Evolutionary conservation across 371 early-diverging fungal genomes (phyloP), one percentile per base, ranked within the genome.

Genomic region (Mortierella polycephala): DNA sequence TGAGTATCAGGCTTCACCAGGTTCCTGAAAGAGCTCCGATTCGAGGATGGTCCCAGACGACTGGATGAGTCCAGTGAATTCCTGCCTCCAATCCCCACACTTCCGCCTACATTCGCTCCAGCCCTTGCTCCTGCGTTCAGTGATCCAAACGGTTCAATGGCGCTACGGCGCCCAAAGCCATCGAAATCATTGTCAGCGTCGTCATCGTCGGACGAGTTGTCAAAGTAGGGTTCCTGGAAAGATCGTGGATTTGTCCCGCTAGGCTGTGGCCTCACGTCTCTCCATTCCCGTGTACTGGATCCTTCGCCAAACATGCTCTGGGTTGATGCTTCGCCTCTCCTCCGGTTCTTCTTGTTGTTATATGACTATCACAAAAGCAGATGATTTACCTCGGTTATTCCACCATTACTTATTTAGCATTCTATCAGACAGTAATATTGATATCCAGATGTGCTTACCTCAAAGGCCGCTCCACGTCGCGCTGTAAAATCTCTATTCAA

Each of bases 281-380:
- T 59, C 80, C 80, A 79, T 42, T 64, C 80, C 40, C 52, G 69
- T 3, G 80, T 63, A 51, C 80, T 79, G 10, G 80, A 79, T 18
- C 80, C 69, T 60, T 79, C 76, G 23, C 75, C 74, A 13, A 79
- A 66, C 50, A 73, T 60, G 23, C 63, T 62, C 0, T 64, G 79
- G 20, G 67, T 53, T 37, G 67, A 12, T 10, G 60, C 18, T 21
- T 76, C 77, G 37, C 71, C 68, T 61, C 77, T 62, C 51, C 68
- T 71, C 20, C 80, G 52, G 23, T 73, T 79, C 61, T 79, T 77
- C 51, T 68, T 79, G 37, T 60, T 69, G 39, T 65, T 77, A 57
- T 77, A 77, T 5, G 64, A 50, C 64, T 71, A 21, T 1, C 20
- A 9, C 18, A 13, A 8, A 23, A 16, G 45, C 7, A 52, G 7